phyloP scores from a whole-genome alignment of 192 early-diverging fungal genomes.

The Linnemannia zychae region DNA sequence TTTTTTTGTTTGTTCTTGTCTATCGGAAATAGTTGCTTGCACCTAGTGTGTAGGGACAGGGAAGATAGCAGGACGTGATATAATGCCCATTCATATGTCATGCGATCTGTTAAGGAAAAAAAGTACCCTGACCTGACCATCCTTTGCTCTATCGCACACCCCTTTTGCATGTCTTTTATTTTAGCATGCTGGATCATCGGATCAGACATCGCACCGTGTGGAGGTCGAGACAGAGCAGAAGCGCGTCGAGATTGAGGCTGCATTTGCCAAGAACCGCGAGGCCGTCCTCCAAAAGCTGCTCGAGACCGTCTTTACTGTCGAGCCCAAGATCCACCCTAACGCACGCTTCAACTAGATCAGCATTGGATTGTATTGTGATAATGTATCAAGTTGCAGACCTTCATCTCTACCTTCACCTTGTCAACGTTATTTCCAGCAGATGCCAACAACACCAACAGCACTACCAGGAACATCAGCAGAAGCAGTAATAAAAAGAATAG shows the following conservation, averaged over 20 bases:
- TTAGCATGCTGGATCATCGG: slow-evolving; percentile 80
- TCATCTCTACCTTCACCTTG: too few species aligned
- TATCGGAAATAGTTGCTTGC: too few species aligned
- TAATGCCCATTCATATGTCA: background rate
- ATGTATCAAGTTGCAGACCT: too few species aligned
- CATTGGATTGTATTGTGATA: background rate
- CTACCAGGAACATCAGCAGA: background rate
- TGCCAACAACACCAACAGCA: background rate
- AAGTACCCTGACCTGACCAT: background rate
- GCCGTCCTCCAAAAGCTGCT: slow-evolving; percentile 79
- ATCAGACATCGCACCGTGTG: slow-evolving; percentile 72
- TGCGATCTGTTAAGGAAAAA: background rate
- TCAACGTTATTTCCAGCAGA: too few species aligned
- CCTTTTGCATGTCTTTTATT: slow-evolving; percentile 11
- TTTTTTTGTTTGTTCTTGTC: background rate
- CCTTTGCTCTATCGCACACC: background rate
- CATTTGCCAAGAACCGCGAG: slow-evolving; percentile 73
- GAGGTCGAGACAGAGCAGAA: slow-evolving; percentile 78
- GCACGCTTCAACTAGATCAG: slow-evolving; percentile 23
- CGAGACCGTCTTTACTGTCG: slow-evolving; percentile 70
- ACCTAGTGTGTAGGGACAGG: background rate
- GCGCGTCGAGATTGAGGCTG: slow-evolving; percentile 71
- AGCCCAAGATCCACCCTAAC: slow-evolving; percentile 76
- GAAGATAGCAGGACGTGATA: background rate
- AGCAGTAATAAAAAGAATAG: background rate